Evolutionary conservation across 768 basidiomycete genomes (phyloP).

Genomic region (Xerocomellus amylosporus): DNA sequence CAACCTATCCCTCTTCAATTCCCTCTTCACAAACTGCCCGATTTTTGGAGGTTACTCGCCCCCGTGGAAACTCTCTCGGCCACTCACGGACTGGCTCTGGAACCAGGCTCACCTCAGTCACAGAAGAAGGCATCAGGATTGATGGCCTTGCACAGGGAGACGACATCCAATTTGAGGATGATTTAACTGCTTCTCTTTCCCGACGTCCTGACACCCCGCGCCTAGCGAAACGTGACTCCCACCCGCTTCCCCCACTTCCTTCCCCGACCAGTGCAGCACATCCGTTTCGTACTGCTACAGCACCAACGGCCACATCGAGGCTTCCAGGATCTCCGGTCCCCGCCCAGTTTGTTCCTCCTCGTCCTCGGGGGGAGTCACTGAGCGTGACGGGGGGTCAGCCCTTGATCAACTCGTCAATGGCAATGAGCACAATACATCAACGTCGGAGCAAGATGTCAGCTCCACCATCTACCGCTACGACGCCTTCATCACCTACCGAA

Average conservation of each 20-base stretch:
- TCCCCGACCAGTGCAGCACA: constrained; percentile 38
- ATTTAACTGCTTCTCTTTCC: constrained; percentile 30
- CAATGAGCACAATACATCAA: constrained; percentile 64
- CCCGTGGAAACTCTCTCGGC: constrained; percentile 48
- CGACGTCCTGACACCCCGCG: constrained; percentile 43
- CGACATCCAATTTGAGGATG: constrained; percentile 29
- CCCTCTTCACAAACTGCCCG: constrained; percentile 31
- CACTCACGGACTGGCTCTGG: constrained; percentile 58
- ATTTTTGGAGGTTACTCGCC: constrained; percentile 38
- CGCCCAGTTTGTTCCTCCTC: constrained; percentile 40
- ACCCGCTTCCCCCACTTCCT: constrained; percentile 67
- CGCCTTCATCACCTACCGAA: constrained; percentile 36
- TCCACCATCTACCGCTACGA: constrained; percentile 40
- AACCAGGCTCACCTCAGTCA: constrained; percentile 54
- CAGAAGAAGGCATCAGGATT: constrained; percentile 51
- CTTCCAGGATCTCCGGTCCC: constrained; percentile 52
- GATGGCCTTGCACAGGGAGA: constrained; percentile 35
- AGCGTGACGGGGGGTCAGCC: constrained; percentile 32
- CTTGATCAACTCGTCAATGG: constrained; percentile 58
- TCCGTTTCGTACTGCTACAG: constrained; percentile 28
- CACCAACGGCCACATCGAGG: constrained; percentile 18
- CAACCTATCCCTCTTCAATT: constrained; percentile 27
- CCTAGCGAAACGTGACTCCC: constrained; percentile 49
- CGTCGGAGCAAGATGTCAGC: constrained; percentile 65
- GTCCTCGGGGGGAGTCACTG: constrained; percentile 58